phyloP scores from a whole-genome alignment of 2,329 filamentous ascomycete species.

The Penicillium capsulatum region DNA sequence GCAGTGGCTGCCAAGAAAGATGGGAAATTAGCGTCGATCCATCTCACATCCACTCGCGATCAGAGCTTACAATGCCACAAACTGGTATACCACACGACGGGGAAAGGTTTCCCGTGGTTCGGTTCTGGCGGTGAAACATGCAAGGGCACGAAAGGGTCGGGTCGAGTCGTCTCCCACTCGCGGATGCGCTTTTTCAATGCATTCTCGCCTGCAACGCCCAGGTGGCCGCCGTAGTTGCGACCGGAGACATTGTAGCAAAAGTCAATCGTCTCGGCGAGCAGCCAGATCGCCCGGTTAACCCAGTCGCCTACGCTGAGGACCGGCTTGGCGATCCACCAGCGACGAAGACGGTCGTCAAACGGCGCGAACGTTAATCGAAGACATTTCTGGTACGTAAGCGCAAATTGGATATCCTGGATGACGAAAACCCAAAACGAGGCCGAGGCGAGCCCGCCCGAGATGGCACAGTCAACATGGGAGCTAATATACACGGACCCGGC shows the following conservation, averaged over 20 bases:
- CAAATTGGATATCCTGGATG: slow-evolving; percentile 36
- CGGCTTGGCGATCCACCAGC: slow-evolving; percentile 25
- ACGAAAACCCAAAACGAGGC: slow-evolving; percentile 37
- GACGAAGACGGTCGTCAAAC: slow-evolving; percentile 29
- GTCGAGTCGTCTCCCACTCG: slow-evolving; percentile 27
- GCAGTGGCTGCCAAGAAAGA: slow-evolving; percentile 26
- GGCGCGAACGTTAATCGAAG: slow-evolving; percentile 30
- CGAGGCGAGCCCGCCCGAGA: slow-evolving; percentile 31
- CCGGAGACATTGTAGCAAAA: slow-evolving; percentile 28
- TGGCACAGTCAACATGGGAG: slow-evolving; percentile 33
- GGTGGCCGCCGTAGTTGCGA: slow-evolving; percentile 16
- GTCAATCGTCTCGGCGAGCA: slow-evolving; percentile 33
- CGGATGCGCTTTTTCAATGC: slow-evolving; percentile 24
- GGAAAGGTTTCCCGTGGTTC: slow-evolving; percentile 28
- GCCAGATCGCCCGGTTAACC: slow-evolving; percentile 33
- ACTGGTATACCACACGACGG: slow-evolving; percentile 32
- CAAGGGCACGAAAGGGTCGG: slow-evolving; percentile 29
- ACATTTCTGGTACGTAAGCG: slow-evolving; percentile 31
- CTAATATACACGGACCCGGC: slow-evolving; percentile 36
- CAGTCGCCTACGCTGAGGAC: slow-evolving; percentile 30
- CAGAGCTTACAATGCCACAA: slow-evolving; percentile 29
- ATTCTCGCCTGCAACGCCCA: slow-evolving; percentile 15
- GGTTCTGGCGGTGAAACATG: slow-evolving; percentile 29
- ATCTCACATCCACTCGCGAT: not conserved
- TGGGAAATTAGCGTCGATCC: not conserved